These are phyloP conservation scores for Albophoma yamanashiensis DNA, from an alignment of 2,329 filamentous ascomycete genomes.

Conservation along the genomic window DNA sequence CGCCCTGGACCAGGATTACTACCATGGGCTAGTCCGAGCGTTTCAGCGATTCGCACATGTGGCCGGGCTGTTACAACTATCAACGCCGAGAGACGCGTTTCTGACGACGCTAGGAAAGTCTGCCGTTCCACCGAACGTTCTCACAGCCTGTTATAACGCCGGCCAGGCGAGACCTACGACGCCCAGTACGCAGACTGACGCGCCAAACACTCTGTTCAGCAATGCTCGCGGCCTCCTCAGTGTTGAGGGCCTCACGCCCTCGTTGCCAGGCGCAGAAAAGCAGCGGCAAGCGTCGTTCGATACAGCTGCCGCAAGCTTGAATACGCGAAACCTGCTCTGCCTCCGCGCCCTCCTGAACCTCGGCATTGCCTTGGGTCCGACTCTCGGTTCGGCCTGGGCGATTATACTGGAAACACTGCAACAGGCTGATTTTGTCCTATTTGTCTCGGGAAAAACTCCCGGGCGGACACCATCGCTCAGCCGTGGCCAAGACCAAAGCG, in stretches of 20 bases:
- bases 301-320: slow-evolving; percentile 46
- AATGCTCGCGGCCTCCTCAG: slow-evolving; percentile 65
- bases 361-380: slow-evolving; percentile 87
- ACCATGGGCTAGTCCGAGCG: slow-evolving; percentile 80
- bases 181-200: slow-evolving; percentile 36
- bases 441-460: slow-evolving; percentile 46
- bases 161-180: slow-evolving; percentile 31
- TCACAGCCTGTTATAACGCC: slow-evolving; percentile 47
- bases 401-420: slow-evolving; percentile 89
- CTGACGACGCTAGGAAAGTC: slow-evolving; percentile 89
- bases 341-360: slow-evolving; percentile 86
- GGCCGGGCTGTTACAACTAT: slow-evolving; percentile 73
- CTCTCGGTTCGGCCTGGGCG: slow-evolving; percentile 72
- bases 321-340: slow-evolving; percentile 82
- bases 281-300: slow-evolving; percentile 51
- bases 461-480: slow-evolving; percentile 39
- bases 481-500: slow-evolving; percentile 34
- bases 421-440: slow-evolving; percentile 82
- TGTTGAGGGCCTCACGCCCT: slow-evolving; percentile 57
- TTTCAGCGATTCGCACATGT: slow-evolving; percentile 96
- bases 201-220: slow-evolving; percentile 47
- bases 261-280: slow-evolving; percentile 45
- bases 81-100: slow-evolving; percentile 86
- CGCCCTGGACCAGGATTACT: slow-evolving; percentile 85
- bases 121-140: slow-evolving; percentile 73